Conservation (phyloP, 176 grass and related monocot genomes). For the Elymus sibiricus region DNA sequence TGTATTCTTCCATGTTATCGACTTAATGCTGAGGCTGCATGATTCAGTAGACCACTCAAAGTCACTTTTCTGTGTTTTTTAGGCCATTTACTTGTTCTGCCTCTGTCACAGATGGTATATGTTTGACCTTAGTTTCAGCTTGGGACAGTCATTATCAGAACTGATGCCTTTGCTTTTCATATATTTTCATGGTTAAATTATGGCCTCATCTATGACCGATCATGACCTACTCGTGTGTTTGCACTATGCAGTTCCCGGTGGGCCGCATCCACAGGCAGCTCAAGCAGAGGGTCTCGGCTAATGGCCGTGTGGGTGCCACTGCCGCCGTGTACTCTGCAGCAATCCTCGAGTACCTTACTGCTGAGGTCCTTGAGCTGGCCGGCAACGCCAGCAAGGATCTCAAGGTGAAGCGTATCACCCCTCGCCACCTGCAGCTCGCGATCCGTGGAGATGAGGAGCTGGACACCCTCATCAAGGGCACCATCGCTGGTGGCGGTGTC, state of each 20-base stretch:
- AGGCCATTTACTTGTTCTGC: too few species aligned
- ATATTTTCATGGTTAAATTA: not conserved
- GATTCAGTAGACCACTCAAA: not conserved
- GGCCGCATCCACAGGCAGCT: slow-evolving; percentile 47
- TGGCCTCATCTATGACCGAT: not conserved
- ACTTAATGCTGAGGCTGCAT: too few species aligned
- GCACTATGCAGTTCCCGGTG: slow-evolving; percentile 25
- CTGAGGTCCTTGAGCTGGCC: slow-evolving; percentile 41
- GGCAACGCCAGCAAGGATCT: slow-evolving; percentile 46
- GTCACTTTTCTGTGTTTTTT: not conserved
- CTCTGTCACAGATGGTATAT: not conserved
- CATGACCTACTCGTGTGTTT: not conserved
- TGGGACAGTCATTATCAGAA: not conserved
- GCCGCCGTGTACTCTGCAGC: slow-evolving; percentile 35
- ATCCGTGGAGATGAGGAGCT: slow-evolving; percentile 44
- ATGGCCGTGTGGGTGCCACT: slow-evolving; percentile 36
- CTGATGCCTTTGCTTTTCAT: not conserved
- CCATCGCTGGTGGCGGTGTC: slow-evolving; percentile 31
- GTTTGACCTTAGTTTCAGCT: not conserved
- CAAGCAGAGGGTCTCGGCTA: slow-evolving; percentile 31
- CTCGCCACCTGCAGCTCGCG: slow-evolving; percentile 36
- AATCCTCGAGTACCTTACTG: slow-evolving; percentile 42
- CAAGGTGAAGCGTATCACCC: slow-evolving; percentile 47
- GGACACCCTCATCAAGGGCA: slow-evolving; percentile 50
- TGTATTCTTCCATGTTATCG: too few species aligned